phyloP scores from a whole-genome alignment of 495 filamentous ascomycete genomes.

The Cairneyella variabilis region DNA sequence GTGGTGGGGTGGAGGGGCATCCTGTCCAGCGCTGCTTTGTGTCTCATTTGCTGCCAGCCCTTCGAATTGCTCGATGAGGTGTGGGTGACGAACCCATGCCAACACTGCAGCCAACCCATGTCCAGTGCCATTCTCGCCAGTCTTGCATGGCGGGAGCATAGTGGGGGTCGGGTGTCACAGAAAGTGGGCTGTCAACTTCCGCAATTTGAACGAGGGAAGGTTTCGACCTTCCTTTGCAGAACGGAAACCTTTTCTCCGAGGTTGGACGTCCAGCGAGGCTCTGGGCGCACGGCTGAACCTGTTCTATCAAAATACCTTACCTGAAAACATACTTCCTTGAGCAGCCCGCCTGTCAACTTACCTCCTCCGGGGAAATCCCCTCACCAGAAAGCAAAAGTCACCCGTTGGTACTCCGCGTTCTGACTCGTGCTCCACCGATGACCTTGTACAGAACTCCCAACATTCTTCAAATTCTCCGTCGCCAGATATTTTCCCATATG shows the following conservation, averaged over 20 bases:
- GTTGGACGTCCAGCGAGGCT: conserved; percentile 1
- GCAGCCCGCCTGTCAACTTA: too few species aligned
- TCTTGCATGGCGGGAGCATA: conserved; percentile 12
- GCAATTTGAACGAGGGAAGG: neutral
- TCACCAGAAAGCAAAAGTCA: too few species aligned
- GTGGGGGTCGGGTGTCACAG: conserved; percentile 5
- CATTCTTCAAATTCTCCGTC: neutral
- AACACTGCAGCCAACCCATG: too few species aligned
- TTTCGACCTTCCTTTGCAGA: conserved; percentile 4
- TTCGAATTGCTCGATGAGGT: too few species aligned
- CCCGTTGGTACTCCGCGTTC: too few species aligned
- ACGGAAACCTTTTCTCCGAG: too few species aligned
- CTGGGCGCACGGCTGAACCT: neutral
- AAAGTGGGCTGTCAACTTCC: conserved; percentile 1
- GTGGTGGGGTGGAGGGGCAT: conserved; percentile 6
- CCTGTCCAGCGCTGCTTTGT: conserved; percentile 4
- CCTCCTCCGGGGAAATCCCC: too few species aligned
- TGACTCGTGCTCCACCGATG: too few species aligned
- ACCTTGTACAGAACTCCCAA: too few species aligned
- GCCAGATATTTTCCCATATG: neutral
- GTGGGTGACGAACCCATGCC: neutral
- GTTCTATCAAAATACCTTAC: too few species aligned
- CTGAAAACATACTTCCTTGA: too few species aligned
- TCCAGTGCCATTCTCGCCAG: too few species aligned
- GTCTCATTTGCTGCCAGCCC: neutral